phyloP scores from a whole-genome alignment of 2,329 filamentous ascomycete genomes.

The Furcasterigmium furcatum region DNA sequence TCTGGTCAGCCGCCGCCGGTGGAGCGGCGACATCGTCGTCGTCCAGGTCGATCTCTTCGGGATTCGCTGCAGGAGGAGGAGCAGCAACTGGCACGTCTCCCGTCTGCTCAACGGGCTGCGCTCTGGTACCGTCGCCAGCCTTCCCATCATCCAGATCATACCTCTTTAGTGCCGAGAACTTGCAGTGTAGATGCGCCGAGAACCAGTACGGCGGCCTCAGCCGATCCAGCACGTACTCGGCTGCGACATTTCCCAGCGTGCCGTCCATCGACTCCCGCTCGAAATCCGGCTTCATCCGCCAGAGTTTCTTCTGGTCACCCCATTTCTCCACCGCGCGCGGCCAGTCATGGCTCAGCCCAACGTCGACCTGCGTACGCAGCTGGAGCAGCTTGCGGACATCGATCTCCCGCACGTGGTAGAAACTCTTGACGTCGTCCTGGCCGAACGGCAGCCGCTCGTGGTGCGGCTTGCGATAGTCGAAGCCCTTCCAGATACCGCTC shows the following conservation, averaged over 20 bases:
- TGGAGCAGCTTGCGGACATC: constrained; percentile 89
- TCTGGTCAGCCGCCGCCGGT: background rate
- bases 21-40: constrained; percentile 2
- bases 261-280: constrained; percentile 72
- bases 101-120: background rate
- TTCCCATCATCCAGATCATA: constrained; percentile 29
- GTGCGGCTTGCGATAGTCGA: constrained; percentile 81
- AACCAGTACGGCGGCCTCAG: constrained; percentile 88
- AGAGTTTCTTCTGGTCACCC: constrained; percentile 68
- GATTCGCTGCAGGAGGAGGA: constrained; percentile 5
- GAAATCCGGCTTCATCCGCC: constrained; percentile 71
- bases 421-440: constrained; percentile 69
- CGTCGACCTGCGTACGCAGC: constrained; percentile 80
- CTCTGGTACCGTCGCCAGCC: background rate
- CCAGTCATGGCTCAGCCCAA: constrained; percentile 96
- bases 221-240: constrained; percentile 75
- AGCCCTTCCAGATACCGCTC: constrained; percentile 93
- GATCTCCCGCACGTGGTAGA: constrained; percentile 87
- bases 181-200: constrained; percentile 87
- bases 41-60: constrained; percentile 14
- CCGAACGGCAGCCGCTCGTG: constrained; percentile 85
- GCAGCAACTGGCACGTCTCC: background rate
- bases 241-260: constrained; percentile 75
- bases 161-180: constrained; percentile 69
- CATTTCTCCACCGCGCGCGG: constrained; percentile 77